These are phyloP conservation scores for Paramecium octaurelia DNA, from an alignment of 73 alveolate species.

Conservation along the genomic window DNA sequence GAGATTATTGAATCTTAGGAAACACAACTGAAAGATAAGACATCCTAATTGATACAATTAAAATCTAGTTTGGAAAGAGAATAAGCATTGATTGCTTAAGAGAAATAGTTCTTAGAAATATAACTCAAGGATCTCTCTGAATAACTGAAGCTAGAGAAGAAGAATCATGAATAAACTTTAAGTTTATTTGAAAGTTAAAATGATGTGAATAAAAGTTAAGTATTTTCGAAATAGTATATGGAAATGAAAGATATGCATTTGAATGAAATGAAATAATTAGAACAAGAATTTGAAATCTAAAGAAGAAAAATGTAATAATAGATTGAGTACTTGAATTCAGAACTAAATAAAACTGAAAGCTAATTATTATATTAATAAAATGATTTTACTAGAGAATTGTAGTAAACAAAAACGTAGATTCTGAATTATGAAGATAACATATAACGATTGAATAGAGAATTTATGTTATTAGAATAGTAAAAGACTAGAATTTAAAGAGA, in stretches of 20 bases:
- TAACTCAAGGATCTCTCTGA: background rate
- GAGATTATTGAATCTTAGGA: background rate
- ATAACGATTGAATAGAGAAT: constrained; percentile 19
- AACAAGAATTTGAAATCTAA: constrained; percentile 1
- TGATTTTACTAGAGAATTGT: constrained; percentile 14
- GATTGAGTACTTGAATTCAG: background rate
- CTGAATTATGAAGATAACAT: background rate
- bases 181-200: constrained; percentile 5
- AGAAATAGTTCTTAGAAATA: constrained; percentile 2
- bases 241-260: constrained; percentile 31
- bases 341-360: background rate
- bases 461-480: background rate
- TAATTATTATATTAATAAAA: background rate
- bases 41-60: background rate
- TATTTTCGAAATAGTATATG: background rate
- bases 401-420: background rate
- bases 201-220: constrained; percentile 21
- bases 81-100: constrained; percentile 4
- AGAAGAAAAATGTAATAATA: constrained; percentile 30
- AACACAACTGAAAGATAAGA: background rate
- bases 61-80: background rate
- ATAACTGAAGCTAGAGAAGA: background rate
- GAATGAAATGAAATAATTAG: constrained; percentile 42
- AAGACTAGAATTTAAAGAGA: constrained; percentile 28
- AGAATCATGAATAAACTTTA: constrained; percentile 21